Conservation (phyloP, 139 green algal species). For the Chlamydomonas sphaeroides region DNA sequence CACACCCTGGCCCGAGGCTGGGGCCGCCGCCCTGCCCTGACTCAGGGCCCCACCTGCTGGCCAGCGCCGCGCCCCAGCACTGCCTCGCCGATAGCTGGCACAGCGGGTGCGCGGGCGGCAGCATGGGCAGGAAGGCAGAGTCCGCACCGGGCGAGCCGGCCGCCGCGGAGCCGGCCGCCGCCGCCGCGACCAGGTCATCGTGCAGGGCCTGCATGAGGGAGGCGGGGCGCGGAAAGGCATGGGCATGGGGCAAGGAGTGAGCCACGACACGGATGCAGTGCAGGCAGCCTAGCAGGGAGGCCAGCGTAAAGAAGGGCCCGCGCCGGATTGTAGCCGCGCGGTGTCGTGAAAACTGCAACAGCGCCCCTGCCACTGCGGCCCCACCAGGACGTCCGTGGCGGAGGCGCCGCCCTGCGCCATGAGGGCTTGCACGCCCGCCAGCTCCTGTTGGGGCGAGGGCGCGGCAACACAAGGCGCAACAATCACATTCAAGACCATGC, state of each 20-base stretch:
- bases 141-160: not conserved
- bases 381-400: conserved; percentile 5
- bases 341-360: too few species aligned
- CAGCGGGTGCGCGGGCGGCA: not conserved
- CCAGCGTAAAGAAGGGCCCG: too few species aligned
- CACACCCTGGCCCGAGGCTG: too few species aligned
- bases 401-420: not conserved
- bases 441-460: not conserved
- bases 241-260: too few species aligned
- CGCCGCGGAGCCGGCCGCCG: not conserved
- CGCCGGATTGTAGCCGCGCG: too few species aligned
- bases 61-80: conserved; percentile 1
- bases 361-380: too few species aligned
- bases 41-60: conserved; percentile 3
- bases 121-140: not conserved
- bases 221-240: too few species aligned
- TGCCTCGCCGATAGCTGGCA: conserved; percentile 23
- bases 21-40: too few species aligned
- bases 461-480: too few species aligned
- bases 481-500: too few species aligned
- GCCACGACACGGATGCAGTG: too few species aligned
- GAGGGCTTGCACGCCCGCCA: not conserved
- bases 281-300: too few species aligned
- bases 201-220: not conserved
- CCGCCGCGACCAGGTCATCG: not conserved